Evolutionary conservation across 345 rosid species (phyloP).

Genomic region (Euphorbia peplus): DNA sequence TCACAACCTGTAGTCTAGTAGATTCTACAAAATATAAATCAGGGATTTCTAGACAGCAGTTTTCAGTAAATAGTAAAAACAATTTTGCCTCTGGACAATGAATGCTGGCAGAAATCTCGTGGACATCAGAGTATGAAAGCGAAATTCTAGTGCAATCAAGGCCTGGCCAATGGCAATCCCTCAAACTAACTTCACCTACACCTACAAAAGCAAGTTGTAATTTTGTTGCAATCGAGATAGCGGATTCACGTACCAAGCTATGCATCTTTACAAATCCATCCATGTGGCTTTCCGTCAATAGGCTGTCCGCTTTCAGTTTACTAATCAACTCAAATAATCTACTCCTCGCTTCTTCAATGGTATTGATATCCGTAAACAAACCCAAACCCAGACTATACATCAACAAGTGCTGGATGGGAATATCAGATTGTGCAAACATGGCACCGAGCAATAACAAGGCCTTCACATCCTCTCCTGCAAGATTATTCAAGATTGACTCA

Average conservation of each 20-base stretch:
- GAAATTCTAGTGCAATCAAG: neutral
- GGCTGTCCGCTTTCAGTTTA: neutral
- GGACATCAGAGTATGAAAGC: neutral
- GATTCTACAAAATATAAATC: neutral
- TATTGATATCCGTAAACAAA: neutral
- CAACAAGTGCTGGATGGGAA: neutral
- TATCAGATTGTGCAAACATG: neutral
- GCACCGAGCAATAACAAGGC: neutral
- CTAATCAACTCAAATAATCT: neutral
- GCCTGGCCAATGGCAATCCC: neutral
- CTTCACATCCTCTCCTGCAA: too few relatives aligned
- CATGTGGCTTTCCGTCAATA: neutral
- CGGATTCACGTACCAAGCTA: neutral
- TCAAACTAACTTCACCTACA: neutral
- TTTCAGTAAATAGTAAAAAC: too few relatives aligned
- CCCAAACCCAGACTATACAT: neutral
- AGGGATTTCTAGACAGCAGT: too few relatives aligned
- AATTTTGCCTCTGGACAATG: neutral
- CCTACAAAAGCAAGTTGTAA: neutral
- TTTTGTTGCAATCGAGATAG: neutral
- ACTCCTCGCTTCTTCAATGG: neutral
- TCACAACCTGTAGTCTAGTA: neutral
- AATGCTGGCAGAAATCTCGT: neutral
- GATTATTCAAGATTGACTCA: too few relatives aligned
- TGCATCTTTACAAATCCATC: neutral